Evolutionary conservation across 2,329 filamentous ascomycete species (phyloP).

Genomic region (Apiospora koreana): DNA sequence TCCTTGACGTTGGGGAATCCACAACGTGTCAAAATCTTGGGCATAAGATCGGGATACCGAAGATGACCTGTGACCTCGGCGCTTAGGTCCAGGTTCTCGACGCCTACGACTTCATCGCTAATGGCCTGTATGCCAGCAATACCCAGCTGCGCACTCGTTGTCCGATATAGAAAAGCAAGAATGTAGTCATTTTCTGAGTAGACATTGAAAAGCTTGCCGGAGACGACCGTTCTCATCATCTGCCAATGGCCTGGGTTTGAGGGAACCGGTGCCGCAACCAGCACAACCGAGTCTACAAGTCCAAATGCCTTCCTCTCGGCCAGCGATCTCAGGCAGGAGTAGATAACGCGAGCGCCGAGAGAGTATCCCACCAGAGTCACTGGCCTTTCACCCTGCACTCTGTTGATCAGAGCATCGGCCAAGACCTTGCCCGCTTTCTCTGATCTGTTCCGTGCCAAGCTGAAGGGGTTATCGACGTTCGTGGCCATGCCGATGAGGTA

Average conservation of each 20-base stretch:
- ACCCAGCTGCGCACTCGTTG: constrained; percentile 78
- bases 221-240: constrained; percentile 28
- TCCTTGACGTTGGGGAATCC: constrained; percentile 50
- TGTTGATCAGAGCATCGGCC: constrained; percentile 67
- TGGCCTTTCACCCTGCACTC: constrained; percentile 67
- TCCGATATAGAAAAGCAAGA: constrained; percentile 83
- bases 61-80: constrained; percentile 53
- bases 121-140: constrained; percentile 82
- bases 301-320: constrained; percentile 69
- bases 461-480: constrained; percentile 81
- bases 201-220: constrained; percentile 82
- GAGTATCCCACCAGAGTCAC: constrained; percentile 69
- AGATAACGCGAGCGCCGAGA: constrained; percentile 68
- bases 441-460: constrained; percentile 71
- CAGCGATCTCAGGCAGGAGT: constrained; percentile 63
- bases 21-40: constrained; percentile 53
- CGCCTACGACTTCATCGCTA: constrained; percentile 60
- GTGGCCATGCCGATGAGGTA: constrained; percentile 66
- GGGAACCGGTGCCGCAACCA: constrained; percentile 81
- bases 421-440: constrained; percentile 78
- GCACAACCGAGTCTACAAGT: constrained; percentile 60
- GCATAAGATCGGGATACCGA: constrained; percentile 51
- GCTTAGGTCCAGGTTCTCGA: constrained; percentile 59
- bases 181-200: constrained; percentile 88
- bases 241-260: constrained; percentile 64